Conservation (phyloP, 2,329 filamentous ascomycete species). For the Cercospora zeina region DNA sequence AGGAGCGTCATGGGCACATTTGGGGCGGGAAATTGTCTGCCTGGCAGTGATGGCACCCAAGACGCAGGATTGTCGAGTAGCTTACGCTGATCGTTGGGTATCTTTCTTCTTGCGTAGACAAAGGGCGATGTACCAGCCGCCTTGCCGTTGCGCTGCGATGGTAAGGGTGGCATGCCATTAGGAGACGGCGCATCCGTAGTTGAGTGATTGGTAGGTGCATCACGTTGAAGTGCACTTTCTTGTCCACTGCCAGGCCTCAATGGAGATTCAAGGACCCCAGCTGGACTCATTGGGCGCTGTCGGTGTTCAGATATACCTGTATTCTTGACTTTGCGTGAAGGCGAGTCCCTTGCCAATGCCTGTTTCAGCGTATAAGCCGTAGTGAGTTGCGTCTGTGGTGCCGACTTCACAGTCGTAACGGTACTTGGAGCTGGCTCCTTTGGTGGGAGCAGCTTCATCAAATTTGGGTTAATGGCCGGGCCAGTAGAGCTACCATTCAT, state of each 20-base stretch:
- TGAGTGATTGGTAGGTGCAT: background rate
- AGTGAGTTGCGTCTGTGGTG: background rate
- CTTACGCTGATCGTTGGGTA: conserved; percentile 51
- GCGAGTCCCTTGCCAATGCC: background rate
- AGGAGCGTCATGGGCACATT: conserved; percentile 45
- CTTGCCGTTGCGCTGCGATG: background rate
- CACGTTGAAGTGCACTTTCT: background rate
- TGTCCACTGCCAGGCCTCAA: background rate
- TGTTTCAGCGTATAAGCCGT: background rate
- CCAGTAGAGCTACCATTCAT: background rate
- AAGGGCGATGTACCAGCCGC: background rate
- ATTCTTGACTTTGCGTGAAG: background rate
- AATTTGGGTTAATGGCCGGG: background rate
- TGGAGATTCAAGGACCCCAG: background rate
- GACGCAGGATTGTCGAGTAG: conserved; percentile 51
- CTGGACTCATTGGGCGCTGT: background rate
- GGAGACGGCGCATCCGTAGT: background rate
- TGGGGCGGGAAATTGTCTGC: conserved; percentile 40
- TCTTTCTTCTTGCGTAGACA: conserved; percentile 33
- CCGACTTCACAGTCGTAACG: background rate
- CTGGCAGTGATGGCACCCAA: conserved; percentile 43
- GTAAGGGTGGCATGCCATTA: no score
- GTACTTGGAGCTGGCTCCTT: background rate
- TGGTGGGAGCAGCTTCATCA: background rate
- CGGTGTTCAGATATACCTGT: background rate